These are phyloP conservation scores for Mycena rosella DNA, from an alignment of 768 basidiomycete genomes.

Conservation along the genomic window DNA sequence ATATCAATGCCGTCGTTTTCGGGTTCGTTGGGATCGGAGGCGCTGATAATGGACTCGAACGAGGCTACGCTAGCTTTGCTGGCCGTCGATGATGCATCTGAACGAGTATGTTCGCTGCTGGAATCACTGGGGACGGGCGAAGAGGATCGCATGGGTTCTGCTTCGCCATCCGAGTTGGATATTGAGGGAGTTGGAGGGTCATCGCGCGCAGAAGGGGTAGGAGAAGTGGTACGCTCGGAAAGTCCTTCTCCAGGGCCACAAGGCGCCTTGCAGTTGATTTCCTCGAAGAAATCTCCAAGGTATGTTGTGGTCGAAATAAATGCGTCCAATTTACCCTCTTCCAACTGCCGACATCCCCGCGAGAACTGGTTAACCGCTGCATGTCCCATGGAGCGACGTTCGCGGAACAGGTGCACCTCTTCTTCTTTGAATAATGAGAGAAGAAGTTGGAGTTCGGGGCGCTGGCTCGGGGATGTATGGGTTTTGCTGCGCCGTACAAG, in stretches of 20 bases:
- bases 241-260: too few species aligned
- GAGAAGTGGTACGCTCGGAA: too few species aligned
- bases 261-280: slow-evolving; percentile 6
- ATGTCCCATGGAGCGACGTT: slow-evolving; percentile 35
- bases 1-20: slow-evolving; percentile 6
- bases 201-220: too few species aligned
- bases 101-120: not conserved
- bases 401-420: slow-evolving; percentile 37
- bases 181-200: too few species aligned
- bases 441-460: slow-evolving; percentile 36
- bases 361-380: slow-evolving; percentile 31
- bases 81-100: not conserved
- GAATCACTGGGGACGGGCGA: not conserved
- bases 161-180: too few species aligned
- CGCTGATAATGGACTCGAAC: not conserved
- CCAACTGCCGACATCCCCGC: slow-evolving; percentile 23
- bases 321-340: slow-evolving; percentile 18
- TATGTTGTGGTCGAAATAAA: not conserved
- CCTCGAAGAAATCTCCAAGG: not conserved
- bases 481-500: not conserved
- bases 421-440: slow-evolving; percentile 34
- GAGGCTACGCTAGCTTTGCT: not conserved
- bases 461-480: slow-evolving; percentile 37
- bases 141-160: not conserved
- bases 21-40: slow-evolving; percentile 4